Evolutionary conservation across 2,329 filamentous ascomycete genomes (phyloP).

Genomic region (Dissoconium aciculare): DNA sequence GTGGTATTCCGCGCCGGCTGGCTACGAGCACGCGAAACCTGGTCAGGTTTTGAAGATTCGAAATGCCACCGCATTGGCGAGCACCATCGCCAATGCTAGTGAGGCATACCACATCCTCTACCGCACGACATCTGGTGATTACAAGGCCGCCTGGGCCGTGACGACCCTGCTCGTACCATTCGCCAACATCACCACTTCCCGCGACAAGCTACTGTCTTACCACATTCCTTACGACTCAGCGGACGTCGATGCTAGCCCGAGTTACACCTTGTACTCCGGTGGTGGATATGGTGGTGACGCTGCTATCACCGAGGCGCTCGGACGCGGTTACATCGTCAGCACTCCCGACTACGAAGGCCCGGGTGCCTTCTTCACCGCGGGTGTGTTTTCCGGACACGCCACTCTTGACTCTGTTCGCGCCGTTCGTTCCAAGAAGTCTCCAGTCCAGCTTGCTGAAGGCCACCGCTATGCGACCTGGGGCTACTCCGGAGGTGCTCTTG

Average conservation of each 20-base stretch:
- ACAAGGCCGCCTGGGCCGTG: conserved; percentile 11
- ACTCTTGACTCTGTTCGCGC: conserved; percentile 30
- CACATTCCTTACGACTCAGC: conserved; percentile 23
- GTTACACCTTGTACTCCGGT: conserved; percentile 20
- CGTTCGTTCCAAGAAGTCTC: conserved; percentile 13
- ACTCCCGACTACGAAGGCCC: conserved; percentile 31
- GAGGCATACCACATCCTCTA: conserved; percentile 15
- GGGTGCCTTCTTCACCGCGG: conserved; percentile 27
- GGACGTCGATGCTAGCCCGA: conserved; percentile 26
- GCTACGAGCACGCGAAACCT: conserved; percentile 17
- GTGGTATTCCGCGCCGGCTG: conserved; percentile 23
- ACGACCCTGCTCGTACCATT: conserved; percentile 13
- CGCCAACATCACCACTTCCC: conserved; percentile 3
- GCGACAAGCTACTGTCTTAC: conserved; percentile 11
- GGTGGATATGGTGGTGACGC: conserved; percentile 1
- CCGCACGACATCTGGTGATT: conserved; percentile 12
- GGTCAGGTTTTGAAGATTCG: conserved; percentile 24
- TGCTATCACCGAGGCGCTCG: conserved; percentile 23
- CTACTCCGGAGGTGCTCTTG: conserved; percentile 39
- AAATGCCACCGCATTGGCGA: conserved; percentile 17
- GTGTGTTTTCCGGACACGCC: conserved; percentile 27
- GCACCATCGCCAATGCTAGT: conserved; percentile 11
- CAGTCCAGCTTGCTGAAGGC: conserved; percentile 3
- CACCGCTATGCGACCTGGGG: conserved; percentile 33
- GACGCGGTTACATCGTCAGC: conserved; percentile 32